Conservation (phyloP, 2,329 filamentous ascomycete genomes). For the Verticillium albo-atrum region DNA sequence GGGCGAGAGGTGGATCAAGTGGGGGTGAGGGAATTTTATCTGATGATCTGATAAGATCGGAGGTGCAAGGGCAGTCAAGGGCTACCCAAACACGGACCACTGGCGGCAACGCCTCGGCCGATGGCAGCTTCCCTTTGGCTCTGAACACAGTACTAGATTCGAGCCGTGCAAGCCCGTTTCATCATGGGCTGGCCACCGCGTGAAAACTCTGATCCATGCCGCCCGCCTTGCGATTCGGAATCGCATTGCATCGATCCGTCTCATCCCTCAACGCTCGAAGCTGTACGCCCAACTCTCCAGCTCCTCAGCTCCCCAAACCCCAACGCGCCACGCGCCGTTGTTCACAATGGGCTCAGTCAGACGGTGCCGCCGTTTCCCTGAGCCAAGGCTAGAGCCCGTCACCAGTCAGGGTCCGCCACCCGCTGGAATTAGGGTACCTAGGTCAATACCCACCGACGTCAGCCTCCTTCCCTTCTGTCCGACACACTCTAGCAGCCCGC, state of each 20-base stretch:
- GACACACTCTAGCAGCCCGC: no score
- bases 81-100: neutral
- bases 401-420: no score
- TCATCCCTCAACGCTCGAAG: neutral
- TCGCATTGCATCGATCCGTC: neutral
- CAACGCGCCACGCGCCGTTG: no score
- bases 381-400: no score
- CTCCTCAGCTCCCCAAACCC: no score
- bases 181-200: neutral
- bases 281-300: no score
- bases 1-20: neutral
- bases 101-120: neutral
- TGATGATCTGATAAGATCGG: slow-evolving; percentile 50
- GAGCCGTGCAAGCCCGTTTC: neutral
- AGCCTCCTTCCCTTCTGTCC: no score
- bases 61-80: neutral
- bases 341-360: no score
- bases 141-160: neutral
- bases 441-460: no score
- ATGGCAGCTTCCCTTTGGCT: neutral
- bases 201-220: neutral
- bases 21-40: slow-evolving; percentile 39
- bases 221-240: neutral
- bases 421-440: no score
- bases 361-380: no score